A percentile compares a stretch with the other conserved stretches of the same genome.
These are phyloP conservation scores for Lepiota brunneoincarnata DNA, from an alignment of 768 basidiomycete species.

Conservation along the genomic window DNA sequence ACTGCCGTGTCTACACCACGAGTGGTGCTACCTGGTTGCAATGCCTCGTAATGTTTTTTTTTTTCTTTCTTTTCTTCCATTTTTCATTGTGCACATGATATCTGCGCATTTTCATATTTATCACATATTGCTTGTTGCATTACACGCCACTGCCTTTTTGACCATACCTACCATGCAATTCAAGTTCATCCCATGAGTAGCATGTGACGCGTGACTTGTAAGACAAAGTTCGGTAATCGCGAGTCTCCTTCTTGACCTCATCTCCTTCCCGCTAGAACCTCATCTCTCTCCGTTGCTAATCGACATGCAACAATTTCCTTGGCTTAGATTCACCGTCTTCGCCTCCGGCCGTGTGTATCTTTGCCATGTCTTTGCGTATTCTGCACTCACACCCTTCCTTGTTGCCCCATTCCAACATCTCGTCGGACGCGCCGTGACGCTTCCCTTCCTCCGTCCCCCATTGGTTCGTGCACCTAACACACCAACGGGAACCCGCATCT, in stretches of 20 bases:
- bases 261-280: background rate
- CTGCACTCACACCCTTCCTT: conserved; percentile 12
- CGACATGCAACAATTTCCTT: conserved; percentile 55
- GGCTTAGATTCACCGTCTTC: conserved; percentile 48
- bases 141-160: conserved; percentile 2
- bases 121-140: conserved; percentile 6
- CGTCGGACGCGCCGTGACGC: conserved; percentile 6
- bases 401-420: conserved; percentile 3
- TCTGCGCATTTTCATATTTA: conserved; percentile 9
- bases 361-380: conserved; percentile 5
- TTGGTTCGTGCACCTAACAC: background rate
- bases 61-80: conserved; percentile 2
- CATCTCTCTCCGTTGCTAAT: conserved; percentile 3
- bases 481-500: background rate
- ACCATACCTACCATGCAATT: background rate
- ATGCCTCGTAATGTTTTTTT: conserved; percentile 11
- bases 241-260: background rate
- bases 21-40: conserved; percentile 15
- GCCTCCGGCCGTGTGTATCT: conserved; percentile 45
- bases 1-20: conserved; percentile 16
- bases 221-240: background rate
- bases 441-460: no score
- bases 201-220: conserved; percentile 3
- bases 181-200: background rate
- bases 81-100: background rate